These are phyloP conservation scores for Cupressus sempervirens DNA, from an alignment of 75 land plant species.

Conservation along the genomic window DNA sequence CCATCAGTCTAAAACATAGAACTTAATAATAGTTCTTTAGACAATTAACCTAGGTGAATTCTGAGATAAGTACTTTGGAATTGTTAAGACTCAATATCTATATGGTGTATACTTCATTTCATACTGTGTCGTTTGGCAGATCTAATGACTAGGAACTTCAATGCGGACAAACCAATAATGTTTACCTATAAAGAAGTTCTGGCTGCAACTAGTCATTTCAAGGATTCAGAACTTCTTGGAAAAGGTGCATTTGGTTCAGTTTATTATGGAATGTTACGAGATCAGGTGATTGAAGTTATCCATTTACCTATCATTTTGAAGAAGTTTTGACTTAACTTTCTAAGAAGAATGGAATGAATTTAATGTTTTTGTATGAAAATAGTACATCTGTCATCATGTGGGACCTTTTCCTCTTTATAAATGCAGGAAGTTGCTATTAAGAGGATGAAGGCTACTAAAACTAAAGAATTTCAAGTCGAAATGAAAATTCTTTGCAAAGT, in stretches of 20 bases:
- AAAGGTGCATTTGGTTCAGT: conserved; percentile 60
- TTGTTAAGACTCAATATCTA: not conserved
- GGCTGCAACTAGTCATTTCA: conserved; percentile 46
- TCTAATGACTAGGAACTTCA: conserved; percentile 20
- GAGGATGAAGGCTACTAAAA: conserved; percentile 72
- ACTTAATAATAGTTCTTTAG: not conserved
- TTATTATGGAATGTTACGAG: conserved; percentile 44
- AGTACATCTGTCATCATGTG: not conserved
- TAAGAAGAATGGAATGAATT: not conserved
- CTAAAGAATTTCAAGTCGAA: conserved; percentile 64
- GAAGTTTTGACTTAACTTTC: not conserved
- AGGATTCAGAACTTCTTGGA: conserved; percentile 47
- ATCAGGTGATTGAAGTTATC: conserved; percentile 29
- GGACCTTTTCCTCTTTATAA: not conserved
- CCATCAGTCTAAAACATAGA: not conserved
- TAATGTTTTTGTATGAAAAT: not conserved
- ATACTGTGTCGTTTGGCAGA: not conserved
- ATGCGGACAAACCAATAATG: conserved; percentile 44
- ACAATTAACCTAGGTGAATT: not conserved
- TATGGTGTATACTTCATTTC: not conserved
- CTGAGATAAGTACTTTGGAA: not conserved
- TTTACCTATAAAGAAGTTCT: conserved; percentile 52
- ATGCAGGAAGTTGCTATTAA: conserved; percentile 69
- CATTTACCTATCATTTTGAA: not conserved
- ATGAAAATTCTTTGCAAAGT: conserved; percentile 71